These are phyloP conservation scores for Dictyostelium purpureum DNA, from an alignment of 78 protist species.

Conservation along the genomic window DNA sequence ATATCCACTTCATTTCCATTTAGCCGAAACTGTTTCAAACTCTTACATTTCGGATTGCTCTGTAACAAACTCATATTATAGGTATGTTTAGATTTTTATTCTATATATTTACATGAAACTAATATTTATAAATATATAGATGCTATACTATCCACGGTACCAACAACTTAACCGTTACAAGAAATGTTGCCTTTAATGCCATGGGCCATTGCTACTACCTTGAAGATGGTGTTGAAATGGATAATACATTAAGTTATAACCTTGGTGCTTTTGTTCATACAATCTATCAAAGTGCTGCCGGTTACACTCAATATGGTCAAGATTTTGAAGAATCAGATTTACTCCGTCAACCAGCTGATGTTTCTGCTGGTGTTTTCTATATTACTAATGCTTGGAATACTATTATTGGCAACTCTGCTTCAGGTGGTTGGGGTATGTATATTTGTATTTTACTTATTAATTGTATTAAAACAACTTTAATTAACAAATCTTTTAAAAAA, in stretches of 20 bases:
- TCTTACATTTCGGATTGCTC: slow-evolving; percentile 56
- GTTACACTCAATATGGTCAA: slow-evolving; percentile 61
- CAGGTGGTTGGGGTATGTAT: too few species aligned
- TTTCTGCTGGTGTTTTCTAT: slow-evolving; percentile 50
- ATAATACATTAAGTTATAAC: slow-evolving; percentile 73
- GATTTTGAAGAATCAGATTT: neutral
- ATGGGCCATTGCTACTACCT: slow-evolving; percentile 85
- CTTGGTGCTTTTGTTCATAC: slow-evolving; percentile 76
- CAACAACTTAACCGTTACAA: slow-evolving; percentile 12
- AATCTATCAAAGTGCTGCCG: slow-evolving; percentile 68
- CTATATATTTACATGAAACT: too few species aligned
- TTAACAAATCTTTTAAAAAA: neutral
- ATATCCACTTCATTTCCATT: slow-evolving; percentile 85
- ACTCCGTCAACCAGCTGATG: slow-evolving; percentile 85
- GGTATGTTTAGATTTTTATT: too few species aligned
- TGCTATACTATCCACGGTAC: slow-evolving; percentile 85
- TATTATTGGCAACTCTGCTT: neutral
- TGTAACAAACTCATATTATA: slow-evolving; percentile 38
- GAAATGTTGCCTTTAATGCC: slow-evolving; percentile 80
- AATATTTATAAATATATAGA: too few species aligned
- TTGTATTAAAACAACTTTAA: neutral
- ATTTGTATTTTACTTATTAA: neutral
- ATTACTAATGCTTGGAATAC: slow-evolving; percentile 11
- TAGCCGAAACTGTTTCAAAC: slow-evolving; percentile 15
- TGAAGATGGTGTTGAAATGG: slow-evolving; percentile 87